Evolutionary conservation across 139 green algal species (phyloP).

Genomic region (Monoraphidium neglectum): DNA sequence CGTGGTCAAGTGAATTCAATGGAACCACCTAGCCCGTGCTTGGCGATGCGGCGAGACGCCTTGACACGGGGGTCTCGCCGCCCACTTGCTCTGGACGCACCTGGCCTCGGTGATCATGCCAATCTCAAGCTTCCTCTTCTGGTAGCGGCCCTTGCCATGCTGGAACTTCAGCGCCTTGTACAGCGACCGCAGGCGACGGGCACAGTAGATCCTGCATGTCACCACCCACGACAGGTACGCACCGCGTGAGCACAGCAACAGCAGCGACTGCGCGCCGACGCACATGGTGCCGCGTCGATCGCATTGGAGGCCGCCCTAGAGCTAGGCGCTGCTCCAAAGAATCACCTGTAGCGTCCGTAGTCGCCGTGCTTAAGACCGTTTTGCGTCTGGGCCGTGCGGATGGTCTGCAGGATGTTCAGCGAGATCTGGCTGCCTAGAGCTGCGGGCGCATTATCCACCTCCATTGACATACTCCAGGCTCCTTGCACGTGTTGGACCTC

Average conservation of each 20-base stretch:
- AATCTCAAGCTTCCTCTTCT: slow-evolving; percentile 78
- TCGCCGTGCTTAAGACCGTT: slow-evolving; percentile 83
- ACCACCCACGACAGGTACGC: background rate
- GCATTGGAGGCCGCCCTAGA: background rate
- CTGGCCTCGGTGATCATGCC: slow-evolving; percentile 65
- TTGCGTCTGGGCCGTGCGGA: slow-evolving; percentile 71
- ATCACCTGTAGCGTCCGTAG: slow-evolving; percentile 78
- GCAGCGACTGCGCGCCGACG: no score
- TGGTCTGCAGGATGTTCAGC: slow-evolving; percentile 48
- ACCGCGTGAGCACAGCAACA: background rate
- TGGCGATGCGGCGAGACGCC: no score
- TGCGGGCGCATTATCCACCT: no score
- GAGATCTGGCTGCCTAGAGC: slow-evolving; percentile 16
- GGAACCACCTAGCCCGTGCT: no score
- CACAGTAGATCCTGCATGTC: slow-evolving; percentile 83
- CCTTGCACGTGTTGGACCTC: no score
- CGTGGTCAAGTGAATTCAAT: no score
- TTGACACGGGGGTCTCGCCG: no score
- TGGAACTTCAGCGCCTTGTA: slow-evolving; percentile 85
- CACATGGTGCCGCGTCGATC: background rate
- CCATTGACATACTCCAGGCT: no score
- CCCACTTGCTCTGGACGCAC: slow-evolving; percentile 28
- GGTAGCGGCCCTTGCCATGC: slow-evolving; percentile 85
- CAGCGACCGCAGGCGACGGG: slow-evolving; percentile 67
- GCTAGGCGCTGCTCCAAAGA: background rate